Conservation (phyloP, 2,329 filamentous ascomycete genomes). For the Cryphonectria naterciae region DNA sequence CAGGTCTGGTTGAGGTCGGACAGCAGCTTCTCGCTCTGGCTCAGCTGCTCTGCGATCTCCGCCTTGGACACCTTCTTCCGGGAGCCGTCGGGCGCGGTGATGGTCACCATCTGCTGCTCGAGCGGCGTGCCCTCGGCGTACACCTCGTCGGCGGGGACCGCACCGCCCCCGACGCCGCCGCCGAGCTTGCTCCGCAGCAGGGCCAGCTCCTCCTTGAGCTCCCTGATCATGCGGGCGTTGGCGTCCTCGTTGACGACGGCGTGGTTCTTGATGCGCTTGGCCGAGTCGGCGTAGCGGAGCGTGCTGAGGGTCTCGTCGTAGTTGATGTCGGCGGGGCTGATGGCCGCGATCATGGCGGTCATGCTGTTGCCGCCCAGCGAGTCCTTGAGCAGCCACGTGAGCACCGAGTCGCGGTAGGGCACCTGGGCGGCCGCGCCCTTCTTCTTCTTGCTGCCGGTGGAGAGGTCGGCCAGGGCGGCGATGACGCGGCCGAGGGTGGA, state of each 20-base stretch:
- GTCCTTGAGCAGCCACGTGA: constrained; percentile 97
- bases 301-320: constrained; percentile 98
- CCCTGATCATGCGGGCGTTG: constrained; percentile 97
- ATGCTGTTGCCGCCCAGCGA: constrained; percentile 97
- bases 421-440: constrained; percentile 77
- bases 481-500: constrained; percentile 98
- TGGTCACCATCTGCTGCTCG: constrained; percentile 95
- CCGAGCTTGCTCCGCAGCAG: constrained; percentile 85
- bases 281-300: constrained; percentile 92
- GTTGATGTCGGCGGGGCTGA: constrained; percentile 98
- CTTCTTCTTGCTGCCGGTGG: constrained; percentile 81
- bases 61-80: constrained; percentile 97
- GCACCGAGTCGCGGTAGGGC: constrained; percentile 93
- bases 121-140: constrained; percentile 91
- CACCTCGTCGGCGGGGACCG: constrained; percentile 71
- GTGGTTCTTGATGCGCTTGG: constrained; percentile 99
- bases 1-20: constrained; percentile 97
- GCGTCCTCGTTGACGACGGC: constrained; percentile 99
- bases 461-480: constrained; percentile 89
- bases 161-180: constrained; percentile 45
- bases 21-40: constrained; percentile 94
- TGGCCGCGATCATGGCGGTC: constrained; percentile 99
- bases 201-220: constrained; percentile 92
- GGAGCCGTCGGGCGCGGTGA: constrained; percentile 80
- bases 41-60: constrained; percentile 95